A percentile compares a stretch with the other conserved stretches of the same genome.
Conservation (phyloP, 805 yeast genomes). For the Candida nonsorbophila region DNA sequence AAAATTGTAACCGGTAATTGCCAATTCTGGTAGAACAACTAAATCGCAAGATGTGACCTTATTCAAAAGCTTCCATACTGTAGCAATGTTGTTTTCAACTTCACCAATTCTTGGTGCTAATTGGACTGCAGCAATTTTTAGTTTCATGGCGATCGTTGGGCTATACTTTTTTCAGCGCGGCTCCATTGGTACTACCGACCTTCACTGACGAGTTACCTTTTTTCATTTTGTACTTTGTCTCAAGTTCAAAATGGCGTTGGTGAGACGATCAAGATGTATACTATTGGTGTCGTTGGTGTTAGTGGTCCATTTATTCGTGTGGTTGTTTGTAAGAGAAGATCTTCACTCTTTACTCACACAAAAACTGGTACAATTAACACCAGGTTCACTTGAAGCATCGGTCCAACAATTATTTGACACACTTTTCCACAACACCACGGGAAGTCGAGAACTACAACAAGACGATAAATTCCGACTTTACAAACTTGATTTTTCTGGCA, state of each 20-base stretch:
- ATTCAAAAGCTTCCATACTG: slow-evolving; percentile 39
- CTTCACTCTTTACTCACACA: neutral
- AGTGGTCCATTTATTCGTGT: slow-evolving; percentile 9
- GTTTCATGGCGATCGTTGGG: slow-evolving; percentile 33
- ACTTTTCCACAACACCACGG: too few species aligned
- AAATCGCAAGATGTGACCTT: slow-evolving; percentile 40
- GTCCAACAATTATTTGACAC: too few species aligned
- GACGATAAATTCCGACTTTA: too few species aligned
- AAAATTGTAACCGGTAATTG: slow-evolving; percentile 81
- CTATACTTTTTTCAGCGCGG: too few species aligned
- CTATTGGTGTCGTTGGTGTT: slow-evolving; percentile 10
- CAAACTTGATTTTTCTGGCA: too few species aligned
- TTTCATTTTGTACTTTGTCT: too few species aligned
- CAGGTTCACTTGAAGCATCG: too few species aligned
- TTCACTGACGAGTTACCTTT: too few species aligned
- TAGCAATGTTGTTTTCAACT: slow-evolving; percentile 46
- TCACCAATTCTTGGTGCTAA: slow-evolving; percentile 61
- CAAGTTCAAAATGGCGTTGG: slow-evolving; percentile 3
- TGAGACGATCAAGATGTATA: slow-evolving; percentile 13
- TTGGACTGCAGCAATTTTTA: slow-evolving; percentile 64
- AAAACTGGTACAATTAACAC: neutral
- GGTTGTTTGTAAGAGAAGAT: neutral
- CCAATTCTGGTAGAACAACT: slow-evolving; percentile 78
- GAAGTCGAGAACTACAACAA: too few species aligned
- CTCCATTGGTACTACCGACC: too few species aligned